Evolutionary conservation across 202 grass and related monocot species (phyloP).

Genomic region (Digitaria exilis): DNA sequence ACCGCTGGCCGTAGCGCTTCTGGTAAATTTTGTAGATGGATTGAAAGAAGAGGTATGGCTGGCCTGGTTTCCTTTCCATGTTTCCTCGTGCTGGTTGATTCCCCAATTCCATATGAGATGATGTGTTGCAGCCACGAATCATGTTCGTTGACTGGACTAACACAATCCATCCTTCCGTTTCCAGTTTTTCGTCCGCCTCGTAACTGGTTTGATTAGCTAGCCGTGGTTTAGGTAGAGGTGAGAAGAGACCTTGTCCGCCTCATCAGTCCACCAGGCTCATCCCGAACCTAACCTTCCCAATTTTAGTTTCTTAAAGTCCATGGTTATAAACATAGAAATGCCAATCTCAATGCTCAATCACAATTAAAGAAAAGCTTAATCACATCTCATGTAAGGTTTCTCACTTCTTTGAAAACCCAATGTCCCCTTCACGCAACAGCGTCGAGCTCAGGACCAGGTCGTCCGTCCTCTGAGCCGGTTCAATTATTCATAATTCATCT

Average conservation of each 20-base stretch:
- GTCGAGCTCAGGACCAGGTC: constrained; percentile 10
- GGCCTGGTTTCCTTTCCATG: neutral
- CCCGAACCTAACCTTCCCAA: neutral
- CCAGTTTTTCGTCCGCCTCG: too few species aligned
- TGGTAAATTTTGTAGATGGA: neutral
- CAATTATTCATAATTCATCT: constrained; percentile 24
- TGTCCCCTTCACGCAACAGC: neutral
- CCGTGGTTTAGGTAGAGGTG: neutral
- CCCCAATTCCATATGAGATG: neutral
- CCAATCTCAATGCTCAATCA: neutral
- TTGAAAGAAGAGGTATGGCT: too few species aligned
- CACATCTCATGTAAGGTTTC: neutral
- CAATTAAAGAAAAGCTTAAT: neutral
- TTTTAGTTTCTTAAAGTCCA: neutral
- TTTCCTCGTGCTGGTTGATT: neutral
- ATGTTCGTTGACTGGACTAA: neutral
- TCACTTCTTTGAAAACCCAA: neutral
- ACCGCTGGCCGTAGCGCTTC: too few species aligned
- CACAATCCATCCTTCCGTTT: too few species aligned
- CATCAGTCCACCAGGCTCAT: neutral
- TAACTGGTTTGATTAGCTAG: neutral
- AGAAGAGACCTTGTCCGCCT: neutral
- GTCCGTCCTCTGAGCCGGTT: neutral
- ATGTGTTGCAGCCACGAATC: neutral
- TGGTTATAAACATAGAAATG: neutral